Evolutionary conservation across 2,329 filamentous ascomycete species (phyloP).

Genomic region (Fragosphaeria purpurea): DNA sequence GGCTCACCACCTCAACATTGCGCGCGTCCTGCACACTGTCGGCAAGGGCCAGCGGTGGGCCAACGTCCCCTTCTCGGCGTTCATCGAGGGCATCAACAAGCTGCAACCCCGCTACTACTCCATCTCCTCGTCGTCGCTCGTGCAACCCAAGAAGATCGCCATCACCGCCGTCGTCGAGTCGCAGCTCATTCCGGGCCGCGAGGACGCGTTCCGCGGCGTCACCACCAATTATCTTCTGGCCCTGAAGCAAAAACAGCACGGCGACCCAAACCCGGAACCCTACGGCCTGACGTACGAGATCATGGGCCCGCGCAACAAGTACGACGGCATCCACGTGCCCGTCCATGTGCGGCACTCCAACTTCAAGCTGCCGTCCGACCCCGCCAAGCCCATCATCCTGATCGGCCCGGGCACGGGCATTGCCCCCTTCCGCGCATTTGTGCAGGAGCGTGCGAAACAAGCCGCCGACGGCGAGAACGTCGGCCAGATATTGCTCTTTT

Average conservation of each 20-base stretch:
- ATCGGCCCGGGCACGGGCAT: conserved; percentile 94
- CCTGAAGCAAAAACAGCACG: conserved; percentile 93
- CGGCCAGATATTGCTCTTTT: conserved; percentile 84
- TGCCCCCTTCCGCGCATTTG: conserved; percentile 88
- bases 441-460: conserved; percentile 84
- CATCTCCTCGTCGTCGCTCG: conserved; percentile 91
- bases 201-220: conserved; percentile 78
- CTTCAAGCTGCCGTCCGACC: conserved; percentile 96
- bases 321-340: conserved; percentile 88
- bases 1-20: conserved; percentile 78
- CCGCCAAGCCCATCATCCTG: conserved; percentile 89
- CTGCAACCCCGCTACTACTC: conserved; percentile 98
- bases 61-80: conserved; percentile 81
- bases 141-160: conserved; percentile 89
- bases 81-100: conserved; percentile 90
- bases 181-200: conserved; percentile 63
- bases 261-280: conserved; percentile 68
- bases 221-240: conserved; percentile 94
- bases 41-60: conserved; percentile 68
- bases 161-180: conserved; percentile 93
- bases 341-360: conserved; percentile 97
- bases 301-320: conserved; percentile 87
- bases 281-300: conserved; percentile 82
- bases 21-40: conserved; percentile 67
- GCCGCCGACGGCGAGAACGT: conserved; percentile 72